Conservation (phyloP, 2,329 filamentous ascomycete genomes). For the Stagonosporopsis tanaceti region DNA sequence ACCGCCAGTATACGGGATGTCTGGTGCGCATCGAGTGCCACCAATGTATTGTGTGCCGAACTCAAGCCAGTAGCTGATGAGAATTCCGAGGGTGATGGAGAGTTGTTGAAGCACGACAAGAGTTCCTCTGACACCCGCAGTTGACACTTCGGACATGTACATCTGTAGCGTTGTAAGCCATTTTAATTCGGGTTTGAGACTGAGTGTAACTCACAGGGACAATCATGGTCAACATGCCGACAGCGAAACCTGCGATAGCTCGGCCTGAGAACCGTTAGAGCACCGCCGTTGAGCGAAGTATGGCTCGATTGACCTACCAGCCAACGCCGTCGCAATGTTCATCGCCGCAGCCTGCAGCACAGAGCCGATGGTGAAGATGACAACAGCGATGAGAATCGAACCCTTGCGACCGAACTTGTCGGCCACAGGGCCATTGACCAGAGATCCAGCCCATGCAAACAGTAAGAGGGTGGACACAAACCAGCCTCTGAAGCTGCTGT, state of each 20-base stretch:
- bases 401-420: constrained; percentile 33
- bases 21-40: constrained; percentile 55
- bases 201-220: constrained; percentile 15
- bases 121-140: constrained; percentile 30
- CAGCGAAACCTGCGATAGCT: constrained; percentile 30
- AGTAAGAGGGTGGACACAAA: constrained; percentile 32
- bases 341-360: constrained; percentile 31
- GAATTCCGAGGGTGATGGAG: constrained; percentile 31
- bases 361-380: constrained; percentile 30
- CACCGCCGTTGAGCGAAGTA: too few species aligned
- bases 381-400: constrained; percentile 30
- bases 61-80: constrained; percentile 33
- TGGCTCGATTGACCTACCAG: constrained; percentile 12
- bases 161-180: constrained; percentile 6
- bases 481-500: constrained; percentile 34
- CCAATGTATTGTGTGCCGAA: constrained; percentile 34
- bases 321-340: constrained; percentile 28
- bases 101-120: constrained; percentile 33
- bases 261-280: constrained; percentile 16
- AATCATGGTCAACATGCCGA: constrained; percentile 36
- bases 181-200: too few species aligned
- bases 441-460: constrained; percentile 31
- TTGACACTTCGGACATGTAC: constrained; percentile 36
- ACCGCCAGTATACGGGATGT: constrained; percentile 57
- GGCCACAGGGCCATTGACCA: constrained; percentile 35